Conservation (phyloP, 1,284 basidiomycete genomes). For the Cryptococcus hybrid region DNA sequence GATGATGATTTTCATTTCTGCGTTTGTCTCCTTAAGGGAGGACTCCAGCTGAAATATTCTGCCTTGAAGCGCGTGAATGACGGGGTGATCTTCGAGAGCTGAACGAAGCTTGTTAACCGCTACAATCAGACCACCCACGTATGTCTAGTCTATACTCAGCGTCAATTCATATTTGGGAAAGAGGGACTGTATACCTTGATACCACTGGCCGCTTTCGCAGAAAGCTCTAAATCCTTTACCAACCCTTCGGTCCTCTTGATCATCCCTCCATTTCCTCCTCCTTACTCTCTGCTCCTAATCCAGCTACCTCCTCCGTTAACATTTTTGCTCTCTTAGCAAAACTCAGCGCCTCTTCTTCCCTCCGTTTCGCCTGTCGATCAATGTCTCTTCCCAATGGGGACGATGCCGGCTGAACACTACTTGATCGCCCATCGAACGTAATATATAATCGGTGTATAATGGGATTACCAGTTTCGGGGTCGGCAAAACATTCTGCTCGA, state of each 20-base stretch:
- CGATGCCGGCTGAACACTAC: constrained; percentile 6
- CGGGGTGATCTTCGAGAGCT: constrained; percentile 21
- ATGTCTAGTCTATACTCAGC: constrained; percentile 18
- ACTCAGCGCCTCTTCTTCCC: constrained; percentile 26
- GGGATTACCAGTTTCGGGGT: constrained; percentile 32
- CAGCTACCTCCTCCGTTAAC: constrained; percentile 23
- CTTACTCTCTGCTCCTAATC: constrained; percentile 14
- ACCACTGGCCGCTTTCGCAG: constrained; percentile 23
- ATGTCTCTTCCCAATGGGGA: constrained; percentile 1
- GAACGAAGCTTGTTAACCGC: constrained; percentile 24
- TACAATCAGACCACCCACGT: constrained; percentile 26
- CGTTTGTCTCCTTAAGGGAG: not conserved
- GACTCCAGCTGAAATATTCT: not conserved
- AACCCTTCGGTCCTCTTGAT: constrained; percentile 19
- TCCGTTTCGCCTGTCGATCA: constrained; percentile 1
- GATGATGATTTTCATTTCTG: not conserved
- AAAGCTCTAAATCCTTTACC: constrained; percentile 15
- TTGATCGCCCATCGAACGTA: constrained; percentile 20
- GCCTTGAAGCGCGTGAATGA: constrained; percentile 18
- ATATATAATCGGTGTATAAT: constrained; percentile 36
- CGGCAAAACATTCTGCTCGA: constrained; percentile 34
- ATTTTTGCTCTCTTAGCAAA: constrained; percentile 32
- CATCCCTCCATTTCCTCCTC: constrained; percentile 24
- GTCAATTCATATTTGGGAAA: not conserved
- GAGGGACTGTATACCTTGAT: constrained; percentile 26